These are phyloP conservation scores for Aphanomyces astaci DNA, from an alignment of 352 stramenopile genomes.

Conservation along the genomic window DNA sequence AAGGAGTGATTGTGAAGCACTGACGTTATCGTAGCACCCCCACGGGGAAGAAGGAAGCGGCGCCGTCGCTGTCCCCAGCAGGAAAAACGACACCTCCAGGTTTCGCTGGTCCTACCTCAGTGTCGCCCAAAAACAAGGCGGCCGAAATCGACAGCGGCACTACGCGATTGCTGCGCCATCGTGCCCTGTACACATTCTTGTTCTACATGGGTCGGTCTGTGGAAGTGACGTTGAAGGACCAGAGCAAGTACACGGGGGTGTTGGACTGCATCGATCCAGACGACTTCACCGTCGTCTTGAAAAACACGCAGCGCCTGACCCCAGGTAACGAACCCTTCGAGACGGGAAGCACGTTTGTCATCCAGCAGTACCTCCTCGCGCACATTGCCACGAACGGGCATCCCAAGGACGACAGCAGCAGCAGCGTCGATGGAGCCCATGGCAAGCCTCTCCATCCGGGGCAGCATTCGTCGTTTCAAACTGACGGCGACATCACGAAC, in stretches of 20 bases:
- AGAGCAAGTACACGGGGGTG: slow-evolving; percentile 56
- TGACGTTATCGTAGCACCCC: slow-evolving; percentile 7
- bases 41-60: neutral
- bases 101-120: neutral
- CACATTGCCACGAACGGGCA: slow-evolving; percentile 51
- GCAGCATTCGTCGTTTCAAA: slow-evolving; percentile 47
- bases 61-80: neutral
- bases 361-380: slow-evolving; percentile 55
- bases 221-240: slow-evolving; percentile 51
- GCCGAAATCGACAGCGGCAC: slow-evolving; percentile 25
- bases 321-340: slow-evolving; percentile 45
- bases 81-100: slow-evolving; percentile 11
- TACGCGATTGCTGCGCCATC: slow-evolving; percentile 62
- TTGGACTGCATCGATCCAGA: slow-evolving; percentile 79
- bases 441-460: slow-evolving; percentile 1
- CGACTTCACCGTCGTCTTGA: slow-evolving; percentile 75
- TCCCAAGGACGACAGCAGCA: slow-evolving; percentile 56
- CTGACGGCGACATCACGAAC: slow-evolving; percentile 89
- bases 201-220: slow-evolving; percentile 73
- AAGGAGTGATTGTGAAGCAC: neutral
- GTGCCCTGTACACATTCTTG: slow-evolving; percentile 70
- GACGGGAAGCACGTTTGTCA: slow-evolving; percentile 66
- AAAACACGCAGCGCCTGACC: slow-evolving; percentile 50
- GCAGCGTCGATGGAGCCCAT: slow-evolving; percentile 31
- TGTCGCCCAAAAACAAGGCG: neutral